These are phyloP conservation scores for Penicillium parvum DNA, from an alignment of 495 filamentous ascomycete genomes.

Conservation along the genomic window DNA sequence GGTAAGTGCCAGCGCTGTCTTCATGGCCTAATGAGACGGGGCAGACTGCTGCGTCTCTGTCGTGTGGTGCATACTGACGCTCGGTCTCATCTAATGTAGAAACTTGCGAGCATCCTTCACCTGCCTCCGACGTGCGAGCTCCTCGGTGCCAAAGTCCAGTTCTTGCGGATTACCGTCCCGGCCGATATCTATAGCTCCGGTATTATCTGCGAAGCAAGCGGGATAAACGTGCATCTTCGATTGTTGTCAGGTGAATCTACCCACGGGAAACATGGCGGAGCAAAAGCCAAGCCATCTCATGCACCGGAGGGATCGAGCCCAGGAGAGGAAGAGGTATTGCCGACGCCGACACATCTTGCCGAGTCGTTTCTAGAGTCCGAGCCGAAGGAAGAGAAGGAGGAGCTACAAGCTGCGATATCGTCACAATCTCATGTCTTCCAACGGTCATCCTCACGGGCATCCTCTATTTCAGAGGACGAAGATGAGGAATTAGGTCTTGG, in stretches of 20 bases:
- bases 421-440: conserved; percentile 53
- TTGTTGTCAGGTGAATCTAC: conserved; percentile 32
- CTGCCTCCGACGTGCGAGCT: conserved; percentile 67
- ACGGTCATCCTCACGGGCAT: conserved; percentile 33
- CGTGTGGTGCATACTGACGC: conserved; percentile 10
- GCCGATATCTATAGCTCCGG: conserved; percentile 76
- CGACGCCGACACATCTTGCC: conserved; percentile 78
- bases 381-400: conserved; percentile 64
- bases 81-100: conserved; percentile 43
- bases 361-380: conserved; percentile 84
- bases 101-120: conserved; percentile 66
- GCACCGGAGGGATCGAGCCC: conserved; percentile 6
- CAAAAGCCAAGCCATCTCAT: neutral
- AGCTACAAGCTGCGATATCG: conserved; percentile 72
- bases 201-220: conserved; percentile 72
- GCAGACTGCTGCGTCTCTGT: neutral
- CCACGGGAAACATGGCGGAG: conserved; percentile 8
- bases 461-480: conserved; percentile 55
- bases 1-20: conserved; percentile 43
- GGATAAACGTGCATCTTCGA: conserved; percentile 62
- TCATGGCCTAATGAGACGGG: conserved; percentile 2
- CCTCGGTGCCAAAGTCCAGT: conserved; percentile 61
- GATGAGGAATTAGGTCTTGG: conserved; percentile 64
- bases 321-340: conserved; percentile 40
- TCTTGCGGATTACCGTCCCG: conserved; percentile 72